Base-by-base conservation (phyloP, 495 filamentous ascomycete genomes). In the Bacidia gigantensis region DNA sequence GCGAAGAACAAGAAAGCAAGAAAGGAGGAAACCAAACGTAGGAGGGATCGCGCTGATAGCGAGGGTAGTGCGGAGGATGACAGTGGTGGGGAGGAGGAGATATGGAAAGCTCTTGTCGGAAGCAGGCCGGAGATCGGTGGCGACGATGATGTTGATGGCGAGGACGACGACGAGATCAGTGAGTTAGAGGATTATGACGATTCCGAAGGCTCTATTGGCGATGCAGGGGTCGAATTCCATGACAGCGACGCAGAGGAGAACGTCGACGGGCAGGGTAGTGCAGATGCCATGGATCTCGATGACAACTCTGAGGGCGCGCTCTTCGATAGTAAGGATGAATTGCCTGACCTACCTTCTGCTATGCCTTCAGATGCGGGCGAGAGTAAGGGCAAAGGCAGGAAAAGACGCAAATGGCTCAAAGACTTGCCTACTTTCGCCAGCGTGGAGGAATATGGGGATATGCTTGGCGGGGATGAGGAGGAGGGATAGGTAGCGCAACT, bases 21-120 rank as follows among this genome's bases (percentile, higher is more conserved):
- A 63, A 75, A 78, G 56, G 61, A 60, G 23, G 63, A 58, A 0
- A 64, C 67, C 12, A 65, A 65, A 39, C 64, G 58, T 3, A 65
- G 57, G 5, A 72, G 67, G 3, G 44, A 40, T 42, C 51, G 20
- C 5, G 62, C 64, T 40, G 79, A 81, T 72, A 65, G 55, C 50
- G 64, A 70, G 63, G 75, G 78, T 55, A 61, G 58, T 20, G 72
- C 67, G 3, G 72, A 69, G 25, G 72, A 73, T 18, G 72, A 69
- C 53, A 83, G 82, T 49, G 77, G 69, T 2, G 68, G 77, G 23
- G 81, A 83, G 52, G 76, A 79, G 3, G 86, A 95, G 69, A 89
- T 97, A 54, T 97, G 90, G 90, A 82, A 94, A 65, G 90, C 90
- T 0, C 70, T 97, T 35, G 87, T 95, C 23, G 77, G 81, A 23